Evolutionary conservation across 1,284 basidiomycete genomes (phyloP), one percentile per base, ranked within the genome.

Genomic region (Blastosporella zonata): DNA sequence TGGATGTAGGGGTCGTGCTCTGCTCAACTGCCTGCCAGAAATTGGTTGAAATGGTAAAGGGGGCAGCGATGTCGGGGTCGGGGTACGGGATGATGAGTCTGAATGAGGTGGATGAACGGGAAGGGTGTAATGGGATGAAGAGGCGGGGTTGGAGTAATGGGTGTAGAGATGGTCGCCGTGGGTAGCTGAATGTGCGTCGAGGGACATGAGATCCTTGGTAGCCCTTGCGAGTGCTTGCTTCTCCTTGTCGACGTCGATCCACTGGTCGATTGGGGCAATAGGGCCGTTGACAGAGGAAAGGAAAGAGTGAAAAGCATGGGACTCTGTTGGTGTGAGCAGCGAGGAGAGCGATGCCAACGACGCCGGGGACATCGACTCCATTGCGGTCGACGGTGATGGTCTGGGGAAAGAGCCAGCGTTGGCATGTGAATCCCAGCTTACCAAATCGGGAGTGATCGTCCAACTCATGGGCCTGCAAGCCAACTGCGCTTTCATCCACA

Each of bases 151-250:
- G 9, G 42, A 31, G 36, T 35, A 17, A 33, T 44, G 44, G 7
- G 18, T 35, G 22, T 49, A 50, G 22, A 47, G 38, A 29, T 48
- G 42, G 34, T 51, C 47, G 15, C 40, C 43, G 20, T 53, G 49
- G n/a, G 35, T 17, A 6, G 27, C 36, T 13, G 47, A 56, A 20
- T 59, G 52, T 49, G 57, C 50, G 49, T 82, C 79, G 43, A 84
- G 70, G 9, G 79, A 68, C 75, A 86, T 83, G 46, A 86, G 74
- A 62, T 84, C 81, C 63, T 84, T 87, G 0, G 86, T 89, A 0
- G 85, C 86, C 62, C 82, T 84, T 40, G 80, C 67, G 50, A 89
- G 72, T 8, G 81, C 79, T 49, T 87, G 78, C 47, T 71, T 79
- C 31, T 72, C 72, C 40, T 60, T 71, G 35, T 69, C 59, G 44